phyloP scores from a whole-genome alignment of 179 eudicot species.

The Amaranthus tricolor region DNA sequence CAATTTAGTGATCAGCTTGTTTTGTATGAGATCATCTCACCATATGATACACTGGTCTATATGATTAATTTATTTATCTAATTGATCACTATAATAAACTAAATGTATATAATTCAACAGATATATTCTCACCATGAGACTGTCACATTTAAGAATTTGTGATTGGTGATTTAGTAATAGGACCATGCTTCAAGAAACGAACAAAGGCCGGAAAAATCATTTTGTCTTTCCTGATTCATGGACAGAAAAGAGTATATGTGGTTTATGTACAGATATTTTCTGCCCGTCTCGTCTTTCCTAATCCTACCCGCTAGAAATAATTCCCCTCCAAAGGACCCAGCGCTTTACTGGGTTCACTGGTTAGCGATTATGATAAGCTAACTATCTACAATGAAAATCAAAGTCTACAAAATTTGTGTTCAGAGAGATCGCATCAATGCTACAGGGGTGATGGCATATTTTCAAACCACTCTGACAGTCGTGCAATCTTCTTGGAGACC shows the following conservation, averaged over 20 bases:
- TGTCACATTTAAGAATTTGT: no score
- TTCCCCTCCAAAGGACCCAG: conserved; percentile 10
- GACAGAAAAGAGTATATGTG: neutral
- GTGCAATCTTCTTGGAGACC: conserved; percentile 44
- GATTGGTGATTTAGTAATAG: no score
- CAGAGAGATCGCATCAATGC: conserved; percentile 28
- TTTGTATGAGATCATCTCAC: no score
- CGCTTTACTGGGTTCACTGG: conserved; percentile 14
- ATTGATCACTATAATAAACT: no score
- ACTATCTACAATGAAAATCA: conserved; percentile 23
- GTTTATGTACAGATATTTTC: conserved; percentile 15
- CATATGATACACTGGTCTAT: no score
- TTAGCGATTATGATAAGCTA: conserved; percentile 12
- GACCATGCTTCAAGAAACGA: no score
- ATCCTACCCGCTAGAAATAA: conserved; percentile 18
- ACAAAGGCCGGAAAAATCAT: neutral
- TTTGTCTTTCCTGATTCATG: conserved; percentile 11
- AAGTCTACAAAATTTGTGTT: conserved; percentile 33
- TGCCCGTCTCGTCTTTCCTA: conserved; percentile 3
- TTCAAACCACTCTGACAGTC: conserved; percentile 67
- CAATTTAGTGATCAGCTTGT: no score
- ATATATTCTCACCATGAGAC: no score
- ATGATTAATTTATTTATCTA: no score
- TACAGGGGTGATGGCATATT: conserved; percentile 51
- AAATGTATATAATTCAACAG: no score